Conservation (phyloP, 306 rosid genomes). For the Senna tora region DNA sequence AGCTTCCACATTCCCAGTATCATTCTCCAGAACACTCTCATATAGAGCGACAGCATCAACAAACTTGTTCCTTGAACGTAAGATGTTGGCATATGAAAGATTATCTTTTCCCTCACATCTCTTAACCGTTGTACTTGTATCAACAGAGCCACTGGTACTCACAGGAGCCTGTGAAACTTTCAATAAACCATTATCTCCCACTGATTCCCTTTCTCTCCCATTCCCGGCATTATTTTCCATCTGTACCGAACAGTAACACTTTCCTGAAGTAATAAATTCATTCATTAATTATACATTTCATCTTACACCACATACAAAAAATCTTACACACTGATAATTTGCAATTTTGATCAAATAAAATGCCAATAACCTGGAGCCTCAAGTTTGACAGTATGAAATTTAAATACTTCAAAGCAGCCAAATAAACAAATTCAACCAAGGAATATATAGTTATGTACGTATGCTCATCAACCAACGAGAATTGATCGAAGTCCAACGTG, state of each 20-base stretch:
- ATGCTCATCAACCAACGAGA: constrained; percentile 21
- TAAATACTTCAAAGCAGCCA: background rate
- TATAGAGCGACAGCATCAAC: constrained; percentile 74
- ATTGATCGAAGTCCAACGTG: constrained; percentile 7
- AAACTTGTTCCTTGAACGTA: constrained; percentile 87
- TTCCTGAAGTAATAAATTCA: constrained; percentile 36
- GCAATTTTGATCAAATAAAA: background rate
- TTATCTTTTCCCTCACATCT: constrained; percentile 64
- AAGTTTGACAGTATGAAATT: background rate
- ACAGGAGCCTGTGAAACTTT: constrained; percentile 53
- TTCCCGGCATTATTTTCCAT: constrained; percentile 55
- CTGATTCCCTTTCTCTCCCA: constrained; percentile 55
- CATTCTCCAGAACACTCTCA: constrained; percentile 67
- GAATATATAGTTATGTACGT: constrained; percentile 1
- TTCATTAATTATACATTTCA: background rate
- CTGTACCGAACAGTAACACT: constrained; percentile 64
- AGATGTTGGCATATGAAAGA: constrained; percentile 69
- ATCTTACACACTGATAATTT: background rate
- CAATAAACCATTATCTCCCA: constrained; percentile 73
- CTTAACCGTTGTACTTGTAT: constrained; percentile 39
- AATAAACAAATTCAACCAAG: constrained; percentile 7
- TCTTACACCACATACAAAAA: constrained; percentile 5
- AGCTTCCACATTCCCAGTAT: constrained; percentile 72
- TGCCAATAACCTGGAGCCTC: constrained; percentile 1
- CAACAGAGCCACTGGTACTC: constrained; percentile 50